Evolutionary conservation across 768 basidiomycete genomes (phyloP), one percentile per base, ranked within the genome.

Genomic region (Chalciporus piperatus): DNA sequence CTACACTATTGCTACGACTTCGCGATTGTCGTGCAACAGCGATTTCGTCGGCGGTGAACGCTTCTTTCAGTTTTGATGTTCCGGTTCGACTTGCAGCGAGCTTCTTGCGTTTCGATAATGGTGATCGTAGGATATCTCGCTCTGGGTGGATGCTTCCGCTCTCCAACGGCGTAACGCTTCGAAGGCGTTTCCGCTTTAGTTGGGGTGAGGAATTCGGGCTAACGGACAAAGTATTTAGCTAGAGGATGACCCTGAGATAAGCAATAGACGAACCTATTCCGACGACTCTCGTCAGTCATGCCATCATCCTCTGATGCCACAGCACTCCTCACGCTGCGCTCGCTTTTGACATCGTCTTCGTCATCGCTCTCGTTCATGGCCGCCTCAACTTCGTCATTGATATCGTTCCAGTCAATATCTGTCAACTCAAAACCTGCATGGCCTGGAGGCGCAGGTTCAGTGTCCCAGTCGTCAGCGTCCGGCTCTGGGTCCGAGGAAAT

Each of bases 341-440:
- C 71, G 55, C 65, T 73, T 63, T 61, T 69, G 45, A 58, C 52
- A 49, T 74, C 73, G 27, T 72, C 70, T 10, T 68, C 71, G 47
- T 86, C 85, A 53, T 87, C 84, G 56, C 84, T 84, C 74, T 89
- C 87, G 55, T 84, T 85, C 81, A 94, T 83, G 35, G 89, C 86
- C 39, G 85, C 92, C 55, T 92, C 90, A 32, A 94, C 85, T 63
- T 95, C 94, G 52, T 87, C 82, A 63, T 90, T 89, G 59, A 91
- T 85, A 59, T 84, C 85, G 58, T 84, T 81, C 87, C 91, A 92
- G 65, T 92, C 78, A 50, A 91, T 83, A 41, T 82, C 82, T 51
- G 71, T 76, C 51, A 85, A 72, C 64, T 80, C 79, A 42, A 86
- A 68, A 14, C 52, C 55, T 17, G 59, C 20, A 33, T 63, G 71